Conservation (phyloP, 306 rosid species). For the Abrus pulchellus region DNA sequence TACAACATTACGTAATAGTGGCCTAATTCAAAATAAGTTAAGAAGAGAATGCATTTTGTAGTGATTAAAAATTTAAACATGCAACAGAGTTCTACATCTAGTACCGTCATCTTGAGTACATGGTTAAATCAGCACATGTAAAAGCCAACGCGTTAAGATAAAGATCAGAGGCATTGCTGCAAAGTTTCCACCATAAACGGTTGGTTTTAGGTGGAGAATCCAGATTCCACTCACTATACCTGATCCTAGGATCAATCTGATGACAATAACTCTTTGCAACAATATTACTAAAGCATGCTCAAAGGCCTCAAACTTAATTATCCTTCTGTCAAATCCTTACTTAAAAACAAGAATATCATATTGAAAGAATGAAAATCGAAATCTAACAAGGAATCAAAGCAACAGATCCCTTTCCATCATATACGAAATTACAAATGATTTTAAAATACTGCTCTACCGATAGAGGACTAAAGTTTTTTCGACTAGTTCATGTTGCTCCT, state of each 20-base stretch:
- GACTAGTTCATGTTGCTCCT: neutral
- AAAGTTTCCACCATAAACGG: neutral
- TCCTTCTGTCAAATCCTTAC: conserved; percentile 20
- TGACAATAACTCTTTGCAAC: neutral
- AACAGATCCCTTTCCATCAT: conserved; percentile 4
- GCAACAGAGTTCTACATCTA: conserved; percentile 12
- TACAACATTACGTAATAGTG: conserved; percentile 34
- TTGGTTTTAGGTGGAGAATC: neutral
- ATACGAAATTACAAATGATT: neutral
- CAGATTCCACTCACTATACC: neutral
- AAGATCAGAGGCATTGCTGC: conserved; percentile 11
- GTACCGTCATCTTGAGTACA: neutral
- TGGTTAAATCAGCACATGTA: conserved; percentile 18
- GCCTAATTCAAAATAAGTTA: conserved; percentile 36
- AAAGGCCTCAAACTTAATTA: neutral
- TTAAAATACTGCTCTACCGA: neutral
- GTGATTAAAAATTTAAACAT: neutral
- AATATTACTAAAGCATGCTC: conserved; percentile 19
- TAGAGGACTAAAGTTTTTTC: neutral
- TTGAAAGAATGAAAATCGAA: neutral
- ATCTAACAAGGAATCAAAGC: conserved; percentile 1
- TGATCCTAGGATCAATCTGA: conserved; percentile 32
- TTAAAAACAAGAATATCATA: neutral
- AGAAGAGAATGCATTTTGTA: conserved; percentile 2
- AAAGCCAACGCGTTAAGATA: conserved; percentile 22